These are phyloP conservation scores for Sporopachydermia cereana DNA, from an alignment of 1,139 yeast species.

Conservation along the genomic window DNA sequence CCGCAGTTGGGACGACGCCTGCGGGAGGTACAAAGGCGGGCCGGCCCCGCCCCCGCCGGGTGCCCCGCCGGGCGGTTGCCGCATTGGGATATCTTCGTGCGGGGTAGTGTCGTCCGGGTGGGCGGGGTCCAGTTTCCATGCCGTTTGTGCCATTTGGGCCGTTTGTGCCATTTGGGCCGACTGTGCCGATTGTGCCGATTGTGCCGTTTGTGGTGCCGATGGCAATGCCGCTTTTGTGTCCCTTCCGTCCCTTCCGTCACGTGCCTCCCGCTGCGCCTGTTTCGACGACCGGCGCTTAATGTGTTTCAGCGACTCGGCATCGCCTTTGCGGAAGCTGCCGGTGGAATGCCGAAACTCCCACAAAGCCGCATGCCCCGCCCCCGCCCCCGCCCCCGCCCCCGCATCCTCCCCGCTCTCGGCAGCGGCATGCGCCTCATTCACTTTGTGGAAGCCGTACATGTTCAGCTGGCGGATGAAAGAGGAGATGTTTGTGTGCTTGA, in stretches of 20 bases:
- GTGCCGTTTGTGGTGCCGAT: too few relatives aligned
- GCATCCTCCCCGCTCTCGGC: slow-evolving; percentile 9
- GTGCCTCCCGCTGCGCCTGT: neutral
- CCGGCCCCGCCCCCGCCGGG: neutral
- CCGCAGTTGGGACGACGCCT: slow-evolving; percentile 1
- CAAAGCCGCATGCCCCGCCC: slow-evolving; percentile 19
- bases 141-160: neutral
- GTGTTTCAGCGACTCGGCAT: slow-evolving; percentile 47
- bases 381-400: slow-evolving; percentile 17
- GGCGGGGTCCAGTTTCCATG: neutral
- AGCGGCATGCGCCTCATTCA: slow-evolving; percentile 30
- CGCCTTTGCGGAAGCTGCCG: slow-evolving; percentile 68
- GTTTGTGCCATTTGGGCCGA: too few relatives aligned
- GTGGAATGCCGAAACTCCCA: slow-evolving; percentile 90
- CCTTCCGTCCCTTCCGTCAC: neutral
- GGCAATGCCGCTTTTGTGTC: too few relatives aligned
- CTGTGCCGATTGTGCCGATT: too few relatives aligned
- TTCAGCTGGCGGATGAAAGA: slow-evolving; percentile 62
- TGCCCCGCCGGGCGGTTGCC: neutral
- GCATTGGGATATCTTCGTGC: neutral
- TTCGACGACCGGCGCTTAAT: slow-evolving; percentile 51
- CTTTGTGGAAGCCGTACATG: slow-evolving; percentile 74
- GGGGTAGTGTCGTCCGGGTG: neutral
- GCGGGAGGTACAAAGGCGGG: neutral
- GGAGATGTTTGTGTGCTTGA: slow-evolving; percentile 69